Base-by-base conservation (phyloP, 257 asterid species). In the Solanum tacnaense region DNA sequence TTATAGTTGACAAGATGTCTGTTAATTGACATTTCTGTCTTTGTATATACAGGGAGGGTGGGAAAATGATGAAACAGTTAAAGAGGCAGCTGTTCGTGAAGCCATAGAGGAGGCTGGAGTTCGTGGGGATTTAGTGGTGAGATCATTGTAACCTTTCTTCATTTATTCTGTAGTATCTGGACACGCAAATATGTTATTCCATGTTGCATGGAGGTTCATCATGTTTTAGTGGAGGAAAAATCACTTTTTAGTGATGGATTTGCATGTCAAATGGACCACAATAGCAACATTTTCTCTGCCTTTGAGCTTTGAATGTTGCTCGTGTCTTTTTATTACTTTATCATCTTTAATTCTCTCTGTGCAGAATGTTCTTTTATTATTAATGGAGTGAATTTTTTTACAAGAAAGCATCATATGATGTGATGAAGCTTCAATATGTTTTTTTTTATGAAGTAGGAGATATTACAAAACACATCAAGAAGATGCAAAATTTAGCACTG, bases 21-120 rank as follows among this genome's bases (percentile, higher is more conserved):
- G 62, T 29, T 29, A 31, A 49, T 44, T 79, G 85, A 72, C 76
- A 39, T 68, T 12, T 85, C 21, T 85, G 36, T 25, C 39, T 85
- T 38, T 36, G 20, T 68, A 44, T 85, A 72, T 87, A 83, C 75
- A 96, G 98, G 99, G 99, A 87, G 99, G 99, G 41, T 96, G 99
- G 99, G 99, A 96, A 92, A 96, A 96, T 79, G 99, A 96, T 86
- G 99, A 96, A 92, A 96, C 99, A 27, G 96, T 93, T 86, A 95
- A 96, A 91, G 93, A 96, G 91, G 99, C 98, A 75, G 98, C 98
- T 56, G 93, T 91, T 46, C 94, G 99, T 83, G 99, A 96, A 92
- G 99, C 98, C 81, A 83, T 96, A 88, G 98, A 96, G 89, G 99
- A 96, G 91, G 99, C 99, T 90, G 99, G 99, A 88, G 99, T 96